Evolutionary conservation across 305 asterid species (phyloP).

Genomic region (Plantago coronopus): DNA sequence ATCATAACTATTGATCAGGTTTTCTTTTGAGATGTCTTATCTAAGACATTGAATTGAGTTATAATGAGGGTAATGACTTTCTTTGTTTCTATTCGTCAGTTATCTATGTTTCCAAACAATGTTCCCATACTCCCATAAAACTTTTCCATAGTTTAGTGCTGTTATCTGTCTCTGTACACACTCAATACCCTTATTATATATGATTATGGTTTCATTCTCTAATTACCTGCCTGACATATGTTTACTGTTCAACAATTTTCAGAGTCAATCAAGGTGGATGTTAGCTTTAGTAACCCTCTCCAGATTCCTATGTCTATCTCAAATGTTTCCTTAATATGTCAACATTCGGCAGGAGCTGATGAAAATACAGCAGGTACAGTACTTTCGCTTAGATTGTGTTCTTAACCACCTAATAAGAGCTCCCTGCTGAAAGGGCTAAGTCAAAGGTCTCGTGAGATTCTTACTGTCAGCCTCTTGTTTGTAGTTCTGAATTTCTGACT

Average conservation of each 20-base stretch:
- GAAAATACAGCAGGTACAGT: slow-evolving; percentile 55
- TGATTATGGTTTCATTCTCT: slow-evolving; percentile 11
- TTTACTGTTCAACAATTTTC: slow-evolving; percentile 35
- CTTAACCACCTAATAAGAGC: not conserved
- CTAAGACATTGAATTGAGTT: slow-evolving; percentile 3
- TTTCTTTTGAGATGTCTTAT: not conserved
- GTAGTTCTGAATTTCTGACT: slow-evolving; percentile 16
- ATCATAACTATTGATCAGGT: too few relatives aligned
- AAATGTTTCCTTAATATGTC: slow-evolving; percentile 69
- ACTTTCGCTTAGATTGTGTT: slow-evolving; percentile 1
- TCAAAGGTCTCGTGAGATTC: not conserved
- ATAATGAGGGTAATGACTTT: slow-evolving; percentile 1
- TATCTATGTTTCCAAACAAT: slow-evolving; percentile 1
- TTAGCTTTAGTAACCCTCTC: slow-evolving; percentile 86
- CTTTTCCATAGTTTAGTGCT: slow-evolving; percentile 14
- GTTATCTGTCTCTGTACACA: slow-evolving; percentile 18
- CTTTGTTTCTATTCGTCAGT: slow-evolving; percentile 15
- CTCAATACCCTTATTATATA: not conserved
- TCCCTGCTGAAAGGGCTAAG: slow-evolving; percentile 3
- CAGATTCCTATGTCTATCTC: slow-evolving; percentile 85
- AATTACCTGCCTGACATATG: slow-evolving; percentile 17
- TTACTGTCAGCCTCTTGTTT: not conserved
- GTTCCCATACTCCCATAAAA: slow-evolving; percentile 7
- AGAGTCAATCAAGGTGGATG: slow-evolving; percentile 81
- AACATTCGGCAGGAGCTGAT: slow-evolving; percentile 52